These are phyloP conservation scores for Rehmannia glutinosa DNA, from an alignment of 257 asterid species.

Conservation along the genomic window DNA sequence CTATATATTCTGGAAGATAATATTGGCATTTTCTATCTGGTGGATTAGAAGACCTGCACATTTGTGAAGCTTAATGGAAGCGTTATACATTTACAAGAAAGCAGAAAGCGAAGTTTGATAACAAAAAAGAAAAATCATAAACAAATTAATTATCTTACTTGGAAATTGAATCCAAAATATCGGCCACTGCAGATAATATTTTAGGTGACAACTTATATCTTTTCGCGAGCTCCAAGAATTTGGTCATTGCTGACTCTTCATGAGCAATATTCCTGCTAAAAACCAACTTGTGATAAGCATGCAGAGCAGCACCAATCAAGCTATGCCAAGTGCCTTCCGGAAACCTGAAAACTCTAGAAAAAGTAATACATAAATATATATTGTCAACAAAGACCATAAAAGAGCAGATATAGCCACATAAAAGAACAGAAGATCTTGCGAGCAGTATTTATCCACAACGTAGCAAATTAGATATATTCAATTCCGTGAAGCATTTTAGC, in stretches of 20 bases:
- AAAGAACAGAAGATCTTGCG: neutral
- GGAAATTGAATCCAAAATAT: slow-evolving; percentile 54
- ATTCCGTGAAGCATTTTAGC: neutral
- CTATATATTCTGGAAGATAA: slow-evolving; percentile 45
- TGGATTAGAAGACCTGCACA: slow-evolving; percentile 36
- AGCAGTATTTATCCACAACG: neutral
- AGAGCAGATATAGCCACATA: slow-evolving; percentile 4
- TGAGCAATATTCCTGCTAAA: slow-evolving; percentile 30
- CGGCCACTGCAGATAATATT: slow-evolving; percentile 77
- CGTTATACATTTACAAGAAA: neutral
- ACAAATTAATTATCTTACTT: slow-evolving; percentile 38
- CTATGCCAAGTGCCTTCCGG: slow-evolving; percentile 44
- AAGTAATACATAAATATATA: slow-evolving; percentile 5
- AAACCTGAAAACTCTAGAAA: slow-evolving; percentile 40
- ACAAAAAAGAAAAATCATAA: neutral
- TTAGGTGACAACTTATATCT: slow-evolving; percentile 64
- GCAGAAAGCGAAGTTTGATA: slow-evolving; percentile 1
- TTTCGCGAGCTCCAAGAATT: slow-evolving; percentile 60
- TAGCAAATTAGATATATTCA: neutral
- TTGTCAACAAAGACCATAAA: neutral
- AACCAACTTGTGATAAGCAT: slow-evolving; percentile 49
- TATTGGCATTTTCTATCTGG: slow-evolving; percentile 31
- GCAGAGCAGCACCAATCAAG: slow-evolving; percentile 72
- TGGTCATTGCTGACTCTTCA: slow-evolving; percentile 39
- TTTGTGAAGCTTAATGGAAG: slow-evolving; percentile 14